Evolutionary conservation across 768 basidiomycete genomes (phyloP).

Genomic region (Porphyrellus cyaneotinctus): DNA sequence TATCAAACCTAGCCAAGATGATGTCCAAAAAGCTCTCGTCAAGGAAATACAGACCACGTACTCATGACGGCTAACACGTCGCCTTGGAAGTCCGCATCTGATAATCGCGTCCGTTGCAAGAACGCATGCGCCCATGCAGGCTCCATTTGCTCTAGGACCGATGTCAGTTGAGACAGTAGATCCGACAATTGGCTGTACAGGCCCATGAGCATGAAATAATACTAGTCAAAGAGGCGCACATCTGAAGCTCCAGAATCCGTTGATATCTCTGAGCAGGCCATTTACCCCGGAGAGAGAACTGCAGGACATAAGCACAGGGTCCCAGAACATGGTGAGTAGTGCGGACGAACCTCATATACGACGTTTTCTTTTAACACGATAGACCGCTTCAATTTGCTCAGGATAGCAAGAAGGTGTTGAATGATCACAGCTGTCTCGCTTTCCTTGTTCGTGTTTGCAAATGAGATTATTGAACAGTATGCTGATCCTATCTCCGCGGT

Average conservation of each 20-base stretch:
- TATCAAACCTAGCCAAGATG: conserved; percentile 54
- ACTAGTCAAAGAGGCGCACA: conserved; percentile 39
- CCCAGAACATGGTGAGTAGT: background rate
- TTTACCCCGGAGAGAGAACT: conserved; percentile 72
- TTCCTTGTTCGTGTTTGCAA: conserved; percentile 53
- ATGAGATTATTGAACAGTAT: conserved; percentile 75
- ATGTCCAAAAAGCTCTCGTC: background rate
- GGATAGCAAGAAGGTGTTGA: conserved; percentile 66
- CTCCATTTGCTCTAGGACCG: conserved; percentile 67
- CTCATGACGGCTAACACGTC: conserved; percentile 81
- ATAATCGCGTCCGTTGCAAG: conserved; percentile 66
- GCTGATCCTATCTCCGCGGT: conserved; percentile 62
- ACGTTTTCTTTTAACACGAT: conserved; percentile 53
- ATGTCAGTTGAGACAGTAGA: conserved; percentile 68
- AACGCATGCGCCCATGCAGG: conserved; percentile 76
- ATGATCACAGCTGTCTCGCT: conserved; percentile 53
- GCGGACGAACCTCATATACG: conserved; percentile 55
- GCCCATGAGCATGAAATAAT: background rate
- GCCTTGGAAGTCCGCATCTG: conserved; percentile 79
- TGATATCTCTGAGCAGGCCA: conserved; percentile 84
- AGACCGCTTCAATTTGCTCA: conserved; percentile 67
- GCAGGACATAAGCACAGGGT: background rate
- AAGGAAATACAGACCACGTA: conserved; percentile 28
- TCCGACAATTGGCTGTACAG: conserved; percentile 58
- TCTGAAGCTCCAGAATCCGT: conserved; percentile 59